Conservation (phyloP, 176 grass and related monocot species). For the Triticum monococcum region DNA sequence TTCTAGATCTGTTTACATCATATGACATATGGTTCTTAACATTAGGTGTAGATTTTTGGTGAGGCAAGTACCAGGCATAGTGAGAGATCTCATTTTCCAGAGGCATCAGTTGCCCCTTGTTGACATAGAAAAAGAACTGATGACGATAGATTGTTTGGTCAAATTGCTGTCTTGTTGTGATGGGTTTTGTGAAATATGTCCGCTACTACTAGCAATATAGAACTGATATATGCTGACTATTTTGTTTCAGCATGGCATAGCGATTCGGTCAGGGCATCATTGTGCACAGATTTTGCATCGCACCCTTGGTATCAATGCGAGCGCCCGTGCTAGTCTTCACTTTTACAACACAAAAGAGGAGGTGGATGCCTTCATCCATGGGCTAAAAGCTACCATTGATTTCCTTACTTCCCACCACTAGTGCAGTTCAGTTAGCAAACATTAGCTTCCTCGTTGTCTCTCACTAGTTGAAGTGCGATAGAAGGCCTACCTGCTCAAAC, state of each 20-base stretch:
- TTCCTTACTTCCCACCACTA: conserved; percentile 56
- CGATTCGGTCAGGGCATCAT: conserved; percentile 91
- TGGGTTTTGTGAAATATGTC: conserved; percentile 1
- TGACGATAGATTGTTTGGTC: not conserved
- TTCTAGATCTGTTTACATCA: not conserved
- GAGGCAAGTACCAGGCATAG: not conserved
- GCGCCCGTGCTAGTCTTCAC: conserved; percentile 90
- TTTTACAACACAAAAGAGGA: conserved; percentile 95
- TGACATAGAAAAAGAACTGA: not conserved
- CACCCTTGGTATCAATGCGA: conserved; percentile 61
- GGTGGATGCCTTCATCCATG: conserved; percentile 67
- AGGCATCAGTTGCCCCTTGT: not conserved
- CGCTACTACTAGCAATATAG: not conserved
- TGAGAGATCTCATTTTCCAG: not conserved
- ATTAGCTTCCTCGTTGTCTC: not conserved
- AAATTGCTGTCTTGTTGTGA: not conserved
- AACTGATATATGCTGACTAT: conserved; percentile 21
- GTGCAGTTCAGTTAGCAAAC: not conserved
- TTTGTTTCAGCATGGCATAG: conserved; percentile 75
- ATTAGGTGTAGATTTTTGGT: not conserved
- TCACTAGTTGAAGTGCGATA: not conserved
- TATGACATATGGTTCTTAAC: not conserved
- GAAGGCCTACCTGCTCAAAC: conserved; percentile 1
- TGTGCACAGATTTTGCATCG: conserved; percentile 86
- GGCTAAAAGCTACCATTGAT: conserved; percentile 62